These are phyloP conservation scores for Carex scoparia DNA, from an alignment of 176 grass and related monocot genomes.

Conservation along the genomic window DNA sequence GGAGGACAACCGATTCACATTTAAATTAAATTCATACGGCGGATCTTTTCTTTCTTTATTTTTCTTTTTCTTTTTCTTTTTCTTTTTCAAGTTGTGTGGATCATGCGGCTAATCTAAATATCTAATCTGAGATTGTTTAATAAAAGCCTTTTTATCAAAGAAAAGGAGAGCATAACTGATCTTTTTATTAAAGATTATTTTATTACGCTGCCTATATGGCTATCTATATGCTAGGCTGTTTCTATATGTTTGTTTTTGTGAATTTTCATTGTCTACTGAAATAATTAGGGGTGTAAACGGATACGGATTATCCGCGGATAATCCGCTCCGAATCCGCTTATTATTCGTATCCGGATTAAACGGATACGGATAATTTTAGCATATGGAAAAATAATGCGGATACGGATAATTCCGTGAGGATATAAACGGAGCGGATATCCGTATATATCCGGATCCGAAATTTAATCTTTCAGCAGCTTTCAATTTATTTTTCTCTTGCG, in stretches of 20 bases:
- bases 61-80: background rate
- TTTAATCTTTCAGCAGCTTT: no score
- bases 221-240: background rate
- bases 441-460: no score
- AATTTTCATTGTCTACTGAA: background rate
- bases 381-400: no score
- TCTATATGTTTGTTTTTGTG: background rate
- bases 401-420: no score
- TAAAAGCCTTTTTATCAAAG: background rate
- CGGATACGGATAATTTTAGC: no score
- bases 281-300: no score
- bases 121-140: background rate
- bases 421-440: no score
- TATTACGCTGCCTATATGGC: background rate
- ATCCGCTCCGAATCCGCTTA: no score
- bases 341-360: no score
- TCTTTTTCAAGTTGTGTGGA: background rate
- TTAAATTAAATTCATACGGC: background rate
- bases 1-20: conserved; percentile 5
- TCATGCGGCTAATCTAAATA: background rate
- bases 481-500: no score
- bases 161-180: background rate
- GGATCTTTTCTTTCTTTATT: background rate
- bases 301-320: no score
- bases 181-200: background rate